Conservation (phyloP, 2,329 filamentous ascomycete genomes). For the Exophiala aquamarina region DNA sequence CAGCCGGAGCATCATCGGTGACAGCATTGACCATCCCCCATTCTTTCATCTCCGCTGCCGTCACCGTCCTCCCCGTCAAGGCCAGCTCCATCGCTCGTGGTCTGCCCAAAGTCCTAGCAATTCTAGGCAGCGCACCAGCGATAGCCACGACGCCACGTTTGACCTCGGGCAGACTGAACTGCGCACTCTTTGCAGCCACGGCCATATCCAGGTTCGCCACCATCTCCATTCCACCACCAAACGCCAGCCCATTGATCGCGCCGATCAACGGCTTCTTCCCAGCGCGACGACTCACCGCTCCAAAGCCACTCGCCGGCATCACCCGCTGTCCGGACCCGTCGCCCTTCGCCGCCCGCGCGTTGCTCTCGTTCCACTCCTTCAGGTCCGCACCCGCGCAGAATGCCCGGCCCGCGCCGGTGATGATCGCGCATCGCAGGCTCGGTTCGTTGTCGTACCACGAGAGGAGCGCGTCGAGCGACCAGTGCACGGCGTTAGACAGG, state of each 20-base stretch:
- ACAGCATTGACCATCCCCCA: slow-evolving; percentile 66
- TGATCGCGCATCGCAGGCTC: slow-evolving; percentile 38
- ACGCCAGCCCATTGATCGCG: slow-evolving; percentile 71
- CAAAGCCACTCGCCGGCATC: slow-evolving; percentile 38
- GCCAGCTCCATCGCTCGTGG: slow-evolving; percentile 72
- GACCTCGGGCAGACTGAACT: slow-evolving; percentile 70
- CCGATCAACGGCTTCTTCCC: slow-evolving; percentile 74
- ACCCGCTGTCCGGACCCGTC: slow-evolving; percentile 11
- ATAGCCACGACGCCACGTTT: slow-evolving; percentile 68
- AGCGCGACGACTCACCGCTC: slow-evolving; percentile 51
- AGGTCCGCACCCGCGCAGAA: slow-evolving; percentile 48
- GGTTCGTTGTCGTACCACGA: slow-evolving; percentile 48
- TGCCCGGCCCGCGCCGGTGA: slow-evolving; percentile 43
- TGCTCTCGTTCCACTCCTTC: slow-evolving; percentile 40
- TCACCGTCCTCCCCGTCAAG: slow-evolving; percentile 61
- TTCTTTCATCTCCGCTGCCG: slow-evolving; percentile 56
- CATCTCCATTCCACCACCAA: slow-evolving; percentile 77
- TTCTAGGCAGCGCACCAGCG: slow-evolving; percentile 68
- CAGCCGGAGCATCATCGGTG: slow-evolving; percentile 18
- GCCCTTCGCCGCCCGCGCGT: slow-evolving; percentile 15
- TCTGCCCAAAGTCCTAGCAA: slow-evolving; percentile 64
- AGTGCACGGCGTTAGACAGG: slow-evolving; percentile 40
- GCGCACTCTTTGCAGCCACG: slow-evolving; percentile 56
- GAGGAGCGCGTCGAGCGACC: slow-evolving; percentile 42
- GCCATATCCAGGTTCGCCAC: slow-evolving; percentile 71